Conservation (phyloP, 2,329 filamentous ascomycete genomes). For the Diaporthe citri region DNA sequence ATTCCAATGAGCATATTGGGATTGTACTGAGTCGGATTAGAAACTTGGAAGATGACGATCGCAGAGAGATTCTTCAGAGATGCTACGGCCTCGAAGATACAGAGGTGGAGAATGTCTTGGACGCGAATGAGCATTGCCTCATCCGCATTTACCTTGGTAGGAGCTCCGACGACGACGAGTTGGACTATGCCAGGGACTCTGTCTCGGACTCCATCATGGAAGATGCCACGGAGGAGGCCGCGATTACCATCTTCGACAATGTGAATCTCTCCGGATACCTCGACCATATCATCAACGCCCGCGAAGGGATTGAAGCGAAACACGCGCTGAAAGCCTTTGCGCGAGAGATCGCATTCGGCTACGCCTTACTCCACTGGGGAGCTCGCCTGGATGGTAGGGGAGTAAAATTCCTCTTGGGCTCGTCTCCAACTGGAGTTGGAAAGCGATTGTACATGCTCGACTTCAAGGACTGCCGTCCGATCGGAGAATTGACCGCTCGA, state of each 20-base stretch:
- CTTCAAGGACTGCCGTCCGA: not conserved
- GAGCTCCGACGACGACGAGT: not conserved
- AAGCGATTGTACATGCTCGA: not conserved
- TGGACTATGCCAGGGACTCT: not conserved
- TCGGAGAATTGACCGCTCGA: not conserved
- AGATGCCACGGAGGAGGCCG: not conserved
- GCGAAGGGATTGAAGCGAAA: no score
- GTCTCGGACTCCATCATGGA: not conserved
- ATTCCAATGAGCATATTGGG: not conserved
- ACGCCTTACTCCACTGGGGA: not conserved
- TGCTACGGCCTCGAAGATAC: not conserved
- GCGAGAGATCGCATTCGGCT: not conserved
- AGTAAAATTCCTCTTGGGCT: constrained; percentile 1
- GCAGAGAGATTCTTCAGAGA: no score
- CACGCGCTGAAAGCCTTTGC: not conserved
- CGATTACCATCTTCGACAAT: not conserved
- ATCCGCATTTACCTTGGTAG: not conserved
- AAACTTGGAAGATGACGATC: not conserved
- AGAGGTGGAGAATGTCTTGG: not conserved
- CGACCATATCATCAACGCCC: not conserved
- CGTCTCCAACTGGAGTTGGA: not conserved
- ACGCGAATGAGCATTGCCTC: not conserved
- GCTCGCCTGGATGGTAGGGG: not conserved
- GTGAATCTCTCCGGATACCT: not conserved
- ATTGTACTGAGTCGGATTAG: not conserved